A percentile compares a stretch with the other conserved stretches of the same genome.
These are phyloP conservation scores for Lentinula aciculospora DNA, from an alignment of 768 basidiomycete genomes.

Conservation along the genomic window DNA sequence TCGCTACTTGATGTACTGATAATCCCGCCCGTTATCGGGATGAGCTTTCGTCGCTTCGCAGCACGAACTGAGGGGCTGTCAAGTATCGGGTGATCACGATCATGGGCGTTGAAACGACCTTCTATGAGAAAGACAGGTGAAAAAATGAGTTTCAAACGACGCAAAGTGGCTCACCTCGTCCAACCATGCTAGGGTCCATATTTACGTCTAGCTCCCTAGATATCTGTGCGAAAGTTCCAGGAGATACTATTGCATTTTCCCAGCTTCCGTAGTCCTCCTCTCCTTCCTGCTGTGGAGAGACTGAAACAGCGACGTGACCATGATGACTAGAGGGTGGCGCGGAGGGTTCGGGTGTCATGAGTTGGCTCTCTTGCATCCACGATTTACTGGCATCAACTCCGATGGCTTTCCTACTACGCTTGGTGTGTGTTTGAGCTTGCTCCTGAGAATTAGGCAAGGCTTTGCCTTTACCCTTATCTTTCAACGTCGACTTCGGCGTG, in stretches of 20 bases:
- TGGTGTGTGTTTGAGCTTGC: not conserved
- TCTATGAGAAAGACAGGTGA: not conserved
- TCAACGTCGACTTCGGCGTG: too few species aligned
- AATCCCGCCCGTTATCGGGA: not conserved
- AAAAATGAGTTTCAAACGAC: not conserved
- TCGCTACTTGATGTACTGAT: not conserved
- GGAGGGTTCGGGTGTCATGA: conserved; percentile 16
- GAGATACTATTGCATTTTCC: conserved; percentile 20
- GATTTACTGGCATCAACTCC: not conserved
- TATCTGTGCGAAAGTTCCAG: conserved; percentile 8
- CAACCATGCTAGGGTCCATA: conserved; percentile 9
- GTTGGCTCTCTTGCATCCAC: conserved; percentile 6
- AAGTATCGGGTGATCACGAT: not conserved
- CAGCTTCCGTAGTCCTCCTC: conserved; percentile 22
- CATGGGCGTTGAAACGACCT: not conserved
- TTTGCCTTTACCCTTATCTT: not conserved
- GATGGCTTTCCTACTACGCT: not conserved
- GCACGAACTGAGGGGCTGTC: not conserved
- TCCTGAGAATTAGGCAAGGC: not conserved
- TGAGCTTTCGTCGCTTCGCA: not conserved
- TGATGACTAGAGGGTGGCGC: conserved; percentile 3
- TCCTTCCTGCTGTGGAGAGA: conserved; percentile 5
- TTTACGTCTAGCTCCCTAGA: conserved; percentile 6
- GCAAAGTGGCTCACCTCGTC: not conserved
- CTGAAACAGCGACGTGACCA: not conserved